Percentiles rank a stretch among this genome's conserved stretches.
Evolutionary conservation across 169 alveolate species (phyloP).

Genomic region (Fabrea salina): DNA sequence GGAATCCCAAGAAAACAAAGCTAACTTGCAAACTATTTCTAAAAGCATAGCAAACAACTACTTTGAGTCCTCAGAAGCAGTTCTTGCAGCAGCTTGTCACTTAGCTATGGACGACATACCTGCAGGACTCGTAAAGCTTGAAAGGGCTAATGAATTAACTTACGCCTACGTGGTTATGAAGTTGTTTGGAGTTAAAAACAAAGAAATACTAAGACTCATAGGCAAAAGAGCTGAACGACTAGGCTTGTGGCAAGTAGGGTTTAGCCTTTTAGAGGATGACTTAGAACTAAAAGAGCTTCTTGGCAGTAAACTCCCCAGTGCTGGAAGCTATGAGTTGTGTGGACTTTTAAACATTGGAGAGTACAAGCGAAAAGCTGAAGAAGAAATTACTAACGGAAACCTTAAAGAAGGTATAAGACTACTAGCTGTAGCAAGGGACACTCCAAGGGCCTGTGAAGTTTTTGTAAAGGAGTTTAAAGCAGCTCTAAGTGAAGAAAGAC

Average conservation of each 20-base stretch:
- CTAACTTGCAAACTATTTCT: background rate
- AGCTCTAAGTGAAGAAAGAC: background rate
- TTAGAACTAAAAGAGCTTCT: background rate
- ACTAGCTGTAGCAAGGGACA: background rate
- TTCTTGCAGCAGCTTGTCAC: constrained; percentile 2
- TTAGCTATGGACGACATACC: background rate
- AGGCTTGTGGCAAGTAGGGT: background rate
- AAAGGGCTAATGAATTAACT: background rate
- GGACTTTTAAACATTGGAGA: background rate
- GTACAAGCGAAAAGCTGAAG: background rate
- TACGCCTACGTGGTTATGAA: background rate
- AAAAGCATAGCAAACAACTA: background rate
- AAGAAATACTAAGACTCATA: background rate
- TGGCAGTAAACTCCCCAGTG: background rate
- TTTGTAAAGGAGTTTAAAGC: background rate
- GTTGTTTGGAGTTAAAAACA: background rate
- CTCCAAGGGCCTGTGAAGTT: background rate
- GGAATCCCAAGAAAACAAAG: background rate
- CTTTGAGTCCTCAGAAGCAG: background rate
- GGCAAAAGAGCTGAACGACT: background rate
- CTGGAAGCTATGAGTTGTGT: background rate
- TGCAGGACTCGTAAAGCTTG: background rate
- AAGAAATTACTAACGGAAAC: background rate
- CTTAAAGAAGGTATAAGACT: background rate
- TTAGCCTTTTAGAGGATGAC: background rate